Percentiles rank a stretch among this genome's conserved stretches.
phyloP scores from a whole-genome alignment of 768 basidiomycete species.

The Trametes punicea region DNA sequence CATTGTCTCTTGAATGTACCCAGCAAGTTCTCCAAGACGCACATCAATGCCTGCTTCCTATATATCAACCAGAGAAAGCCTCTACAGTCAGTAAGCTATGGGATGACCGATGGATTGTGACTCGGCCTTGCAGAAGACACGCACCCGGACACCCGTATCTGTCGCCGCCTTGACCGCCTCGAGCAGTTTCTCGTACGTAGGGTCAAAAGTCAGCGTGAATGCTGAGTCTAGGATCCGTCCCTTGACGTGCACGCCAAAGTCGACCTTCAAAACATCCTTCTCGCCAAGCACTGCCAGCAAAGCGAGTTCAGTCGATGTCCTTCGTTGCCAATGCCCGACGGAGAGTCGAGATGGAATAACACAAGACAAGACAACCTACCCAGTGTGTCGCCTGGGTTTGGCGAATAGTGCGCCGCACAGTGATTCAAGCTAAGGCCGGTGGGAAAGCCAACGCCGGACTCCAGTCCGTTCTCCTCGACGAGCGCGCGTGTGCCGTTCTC shows the following conservation, averaged over 20 bases:
- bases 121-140: constrained; percentile 20
- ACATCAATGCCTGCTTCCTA: constrained; percentile 97
- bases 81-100: background rate
- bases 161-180: constrained; percentile 95
- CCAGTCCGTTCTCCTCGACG: constrained; percentile 86
- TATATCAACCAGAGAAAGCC: background rate
- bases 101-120: background rate
- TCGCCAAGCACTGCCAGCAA: constrained; percentile 61
- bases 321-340: constrained; percentile 1
- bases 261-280: constrained; percentile 92
- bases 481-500: constrained; percentile 89
- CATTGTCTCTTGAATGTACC: constrained; percentile 96
- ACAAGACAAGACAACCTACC: constrained; percentile 44
- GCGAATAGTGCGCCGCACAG: constrained; percentile 95
- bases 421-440: constrained; percentile 93
- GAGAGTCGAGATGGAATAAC: constrained; percentile 12
- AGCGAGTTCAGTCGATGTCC: background rate
- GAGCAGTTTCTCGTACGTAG: constrained; percentile 83
- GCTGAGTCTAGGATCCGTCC: constrained; percentile 96
- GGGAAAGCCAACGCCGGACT: constrained; percentile 91
- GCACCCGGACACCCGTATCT: constrained; percentile 82
- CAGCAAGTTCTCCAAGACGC: constrained; percentile 88
- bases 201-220: constrained; percentile 88
- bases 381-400: constrained; percentile 86
- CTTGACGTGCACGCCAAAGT: constrained; percentile 95